Base-by-base conservation (phyloP, 805 yeast species). In the Cyberlindnera meyerae region DNA sequence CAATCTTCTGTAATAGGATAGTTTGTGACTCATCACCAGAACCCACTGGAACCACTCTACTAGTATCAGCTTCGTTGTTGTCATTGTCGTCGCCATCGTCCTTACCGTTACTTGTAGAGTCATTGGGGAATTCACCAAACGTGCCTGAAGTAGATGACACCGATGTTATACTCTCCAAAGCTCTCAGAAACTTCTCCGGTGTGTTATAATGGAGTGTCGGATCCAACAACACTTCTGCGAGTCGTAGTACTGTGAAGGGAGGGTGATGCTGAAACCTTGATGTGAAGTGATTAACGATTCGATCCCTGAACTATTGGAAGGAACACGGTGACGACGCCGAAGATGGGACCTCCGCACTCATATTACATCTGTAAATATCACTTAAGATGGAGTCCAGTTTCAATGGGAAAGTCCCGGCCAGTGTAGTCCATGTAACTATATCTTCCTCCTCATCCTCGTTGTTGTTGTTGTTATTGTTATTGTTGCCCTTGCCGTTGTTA, bases 221-320 rank as follows among this genome's bases (percentile, higher is more conserved):
- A 32, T 63, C 61, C n/a, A 52, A 37, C 6, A 73, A 44, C 9
- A 75, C 35, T 47, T 75, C 79, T 14, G 74, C 63, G 2, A 75
- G 48, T 36, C 80, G 46, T 11, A 62, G 43, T 2, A 73, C 60
- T 0, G 78, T 74, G 47, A 73, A 75, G 2, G 80, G 81, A 7
- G 57, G 54, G 13, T 47, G 38, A 0, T 21, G 13, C n/a, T n/a
- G 13, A 36, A 52, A 47, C 20, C 25, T 31, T 2, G 29, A 11
- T 27, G 33, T 18, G 18, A 51, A 35, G 27, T 18, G 17, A 3
- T 6, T 8, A 2, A 29, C 42, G 33, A 31, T 37, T 28, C 36
- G 30, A 2, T 31, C 33, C n/a, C 24, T 34, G 29, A 41, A 48
- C 8, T 35, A 18, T 8, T 33, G 31, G 3, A 50, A 20, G 2